Base-by-base conservation (phyloP, 1,139 yeast genomes). In the Torulaspora pretoriensis region DNA sequence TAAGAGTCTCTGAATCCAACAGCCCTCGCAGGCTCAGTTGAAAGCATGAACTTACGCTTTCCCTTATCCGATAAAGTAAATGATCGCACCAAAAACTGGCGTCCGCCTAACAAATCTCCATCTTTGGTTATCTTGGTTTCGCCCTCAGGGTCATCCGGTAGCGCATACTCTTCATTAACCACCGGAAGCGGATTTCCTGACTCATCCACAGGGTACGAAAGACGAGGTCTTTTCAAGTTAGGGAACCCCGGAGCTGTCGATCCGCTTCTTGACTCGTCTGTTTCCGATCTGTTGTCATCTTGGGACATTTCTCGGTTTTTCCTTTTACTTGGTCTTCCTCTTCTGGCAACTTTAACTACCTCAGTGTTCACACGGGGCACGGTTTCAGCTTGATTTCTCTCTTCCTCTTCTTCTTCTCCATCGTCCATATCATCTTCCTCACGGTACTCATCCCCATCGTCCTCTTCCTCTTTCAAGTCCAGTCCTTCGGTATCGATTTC, bases 1-100 rank as follows among this genome's bases (percentile, higher is more conserved):
- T 92, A 90, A 1, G 97, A 88, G 63, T 92, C 98, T 57, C 97
- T 75, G 68, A 89, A 89, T 2, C 97, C 97, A 55, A 90, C 89
- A 57, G 90, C 79, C 54, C 97, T 75, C 0, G 98, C 97, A 1
- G 97, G 96, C 61, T 90, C 97, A 0, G 97, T 90, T 1, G 96
- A 85, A 38, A 92, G 77, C 95, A 92, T 89, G 64, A 80, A 92
- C 47, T 82, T 72, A 51, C 81, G 73, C 31, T 80, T 77, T 3
- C 95, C 96, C 47, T 82, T 77, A 3, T 85, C 88, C 35, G 75
- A 67, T 8, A 90, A 76, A 3, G 87, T 86, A 67, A 92, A 92
- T 0, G 94, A 81, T 49, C 90, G 81, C 51, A 88, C 84, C 49
- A 92, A 73, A 68, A 77, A 92, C 57, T 79, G 77, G 53, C 97